Conservation (phyloP, 306 rosid genomes). For the Ochetophila trinervis region DNA sequence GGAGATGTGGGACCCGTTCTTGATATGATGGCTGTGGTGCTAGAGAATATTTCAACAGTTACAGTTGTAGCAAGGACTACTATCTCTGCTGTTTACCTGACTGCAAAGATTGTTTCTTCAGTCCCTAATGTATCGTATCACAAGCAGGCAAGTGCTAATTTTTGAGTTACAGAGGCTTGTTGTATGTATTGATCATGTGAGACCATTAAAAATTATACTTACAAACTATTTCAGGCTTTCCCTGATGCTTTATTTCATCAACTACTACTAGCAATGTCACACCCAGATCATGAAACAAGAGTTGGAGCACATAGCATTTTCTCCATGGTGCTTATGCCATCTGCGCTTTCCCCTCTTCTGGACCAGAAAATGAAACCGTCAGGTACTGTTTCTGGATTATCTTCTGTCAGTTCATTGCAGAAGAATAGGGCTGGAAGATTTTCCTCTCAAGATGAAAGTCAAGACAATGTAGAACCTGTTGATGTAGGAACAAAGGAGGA, state of each 20-base stretch:
- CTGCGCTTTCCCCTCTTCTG: conserved; percentile 39
- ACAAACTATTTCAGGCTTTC: conserved; percentile 55
- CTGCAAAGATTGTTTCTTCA: conserved; percentile 64
- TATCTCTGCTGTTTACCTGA: conserved; percentile 69
- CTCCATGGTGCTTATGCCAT: conserved; percentile 77
- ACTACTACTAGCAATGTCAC: conserved; percentile 81
- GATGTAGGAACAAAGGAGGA: conserved; percentile 35
- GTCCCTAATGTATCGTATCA: conserved; percentile 77
- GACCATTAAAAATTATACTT: conserved; percentile 22
- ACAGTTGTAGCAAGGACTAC: conserved; percentile 67
- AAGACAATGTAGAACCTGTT: conserved; percentile 29
- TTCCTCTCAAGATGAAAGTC: conserved; percentile 39
- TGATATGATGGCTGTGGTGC: conserved; percentile 81
- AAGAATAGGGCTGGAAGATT: conserved; percentile 39
- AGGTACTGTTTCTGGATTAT: conserved; percentile 29
- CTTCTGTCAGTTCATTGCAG: conserved; percentile 29
- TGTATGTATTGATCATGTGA: conserved; percentile 16
- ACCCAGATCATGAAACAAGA: conserved; percentile 80
- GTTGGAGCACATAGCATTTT: conserved; percentile 78
- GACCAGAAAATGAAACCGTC: conserved; percentile 38
- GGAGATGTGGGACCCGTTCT: conserved; percentile 92
- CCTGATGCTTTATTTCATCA: conserved; percentile 96
- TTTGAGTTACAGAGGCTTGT: conserved; percentile 15
- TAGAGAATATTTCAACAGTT: conserved; percentile 60
- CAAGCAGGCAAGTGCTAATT: conserved; percentile 58